phyloP scores from a whole-genome alignment of 306 rosid genomes.

The Cucurbita moschata region DNA sequence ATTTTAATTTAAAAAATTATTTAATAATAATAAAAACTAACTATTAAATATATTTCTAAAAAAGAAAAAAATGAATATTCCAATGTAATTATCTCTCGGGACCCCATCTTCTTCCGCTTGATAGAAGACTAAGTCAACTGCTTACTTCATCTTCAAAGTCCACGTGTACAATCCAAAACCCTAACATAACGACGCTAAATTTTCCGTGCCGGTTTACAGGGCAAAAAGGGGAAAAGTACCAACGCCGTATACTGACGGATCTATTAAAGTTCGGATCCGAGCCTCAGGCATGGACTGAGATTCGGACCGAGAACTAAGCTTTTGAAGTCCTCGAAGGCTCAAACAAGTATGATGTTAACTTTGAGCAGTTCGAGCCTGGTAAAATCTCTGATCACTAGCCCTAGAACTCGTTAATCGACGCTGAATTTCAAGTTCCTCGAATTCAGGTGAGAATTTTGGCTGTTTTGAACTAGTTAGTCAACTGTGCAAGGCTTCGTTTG shows the following conservation, averaged over 20 bases:
- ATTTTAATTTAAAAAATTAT: no score
- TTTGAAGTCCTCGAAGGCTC: slow-evolving; percentile 12
- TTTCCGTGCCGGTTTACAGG: background rate
- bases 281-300: slow-evolving; percentile 8
- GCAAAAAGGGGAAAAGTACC: background rate
- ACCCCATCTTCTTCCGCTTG: background rate
- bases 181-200: background rate
- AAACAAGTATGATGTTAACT: slow-evolving; percentile 6
- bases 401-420: slow-evolving; percentile 4
- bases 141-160: background rate
- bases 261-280: slow-evolving; percentile 3
- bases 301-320: slow-evolving; percentile 18
- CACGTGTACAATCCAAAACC: slow-evolving; percentile 4
- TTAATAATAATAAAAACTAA: no score
- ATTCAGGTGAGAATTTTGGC: slow-evolving; percentile 4
- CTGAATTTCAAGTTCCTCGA: slow-evolving; percentile 8
- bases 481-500: background rate
- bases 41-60: no score
- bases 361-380: slow-evolving; percentile 3
- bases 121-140: background rate
- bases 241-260: background rate
- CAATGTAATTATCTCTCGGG: background rate
- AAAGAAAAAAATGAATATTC: no score
- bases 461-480: background rate
- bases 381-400: slow-evolving; percentile 8